phyloP scores from a whole-genome alignment of 768 basidiomycete species.

The Candolleomyces efflorescens region DNA sequence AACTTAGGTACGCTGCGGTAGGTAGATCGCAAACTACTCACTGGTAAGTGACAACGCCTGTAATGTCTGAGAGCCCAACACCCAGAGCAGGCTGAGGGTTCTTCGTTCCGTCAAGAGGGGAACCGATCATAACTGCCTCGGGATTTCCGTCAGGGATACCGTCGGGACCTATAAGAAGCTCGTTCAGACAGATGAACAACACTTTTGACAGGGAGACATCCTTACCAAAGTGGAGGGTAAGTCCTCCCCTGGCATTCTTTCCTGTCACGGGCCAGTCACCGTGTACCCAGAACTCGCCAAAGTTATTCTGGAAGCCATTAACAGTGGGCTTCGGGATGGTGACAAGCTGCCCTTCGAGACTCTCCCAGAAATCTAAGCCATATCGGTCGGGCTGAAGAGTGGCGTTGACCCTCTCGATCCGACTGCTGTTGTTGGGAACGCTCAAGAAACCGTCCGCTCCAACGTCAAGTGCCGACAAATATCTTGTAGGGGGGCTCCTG shows the following conservation, averaged over 20 bases:
- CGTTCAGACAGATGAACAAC: background rate
- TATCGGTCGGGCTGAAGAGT: slow-evolving; percentile 46
- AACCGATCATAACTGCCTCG: slow-evolving; percentile 51
- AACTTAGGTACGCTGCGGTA: background rate
- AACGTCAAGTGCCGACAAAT: slow-evolving; percentile 44
- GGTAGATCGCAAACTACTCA: slow-evolving; percentile 19
- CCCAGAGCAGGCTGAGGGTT: slow-evolving; percentile 49
- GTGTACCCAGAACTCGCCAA: slow-evolving; percentile 56
- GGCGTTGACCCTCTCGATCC: slow-evolving; percentile 40
- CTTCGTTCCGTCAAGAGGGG: slow-evolving; percentile 47
- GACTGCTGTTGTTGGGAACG: slow-evolving; percentile 49
- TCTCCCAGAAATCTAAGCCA: slow-evolving; percentile 64
- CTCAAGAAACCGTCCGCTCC: slow-evolving; percentile 53
- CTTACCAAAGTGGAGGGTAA: slow-evolving; percentile 45
- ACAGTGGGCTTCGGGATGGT: slow-evolving; percentile 44
- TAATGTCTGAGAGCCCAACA: slow-evolving; percentile 42
- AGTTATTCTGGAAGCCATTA: slow-evolving; percentile 46
- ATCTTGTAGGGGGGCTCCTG: slow-evolving; percentile 47
- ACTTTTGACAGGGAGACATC: slow-evolving; percentile 3
- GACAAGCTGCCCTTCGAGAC: slow-evolving; percentile 56
- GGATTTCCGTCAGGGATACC: slow-evolving; percentile 55
- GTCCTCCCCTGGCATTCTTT: slow-evolving; percentile 50
- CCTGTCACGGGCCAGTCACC: slow-evolving; percentile 55
- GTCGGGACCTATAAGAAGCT: slow-evolving; percentile 32
- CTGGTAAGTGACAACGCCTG: slow-evolving; percentile 53